Evolutionary conservation across 2,329 filamentous ascomycete species (phyloP).

Genomic region (Talaromyces sp.): DNA sequence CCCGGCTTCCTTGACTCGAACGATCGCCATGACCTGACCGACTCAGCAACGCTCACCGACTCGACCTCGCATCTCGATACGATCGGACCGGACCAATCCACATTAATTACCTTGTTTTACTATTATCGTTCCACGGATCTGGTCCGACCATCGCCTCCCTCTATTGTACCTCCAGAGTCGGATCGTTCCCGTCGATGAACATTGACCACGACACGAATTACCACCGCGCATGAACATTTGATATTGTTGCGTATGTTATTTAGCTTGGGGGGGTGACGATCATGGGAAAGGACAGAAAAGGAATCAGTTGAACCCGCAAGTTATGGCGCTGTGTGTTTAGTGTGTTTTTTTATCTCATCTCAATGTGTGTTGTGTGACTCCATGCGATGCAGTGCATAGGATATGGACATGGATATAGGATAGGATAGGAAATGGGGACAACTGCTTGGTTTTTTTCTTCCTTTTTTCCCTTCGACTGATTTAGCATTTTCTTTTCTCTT

Average conservation of each 20-base stretch:
- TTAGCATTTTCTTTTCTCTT: conserved; percentile 14
- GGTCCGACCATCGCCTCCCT: background rate
- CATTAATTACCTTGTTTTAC: conserved; percentile 10
- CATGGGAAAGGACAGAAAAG: background rate
- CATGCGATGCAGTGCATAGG: conserved; percentile 7
- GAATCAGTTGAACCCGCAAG: background rate
- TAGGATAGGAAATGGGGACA: conserved; percentile 15
- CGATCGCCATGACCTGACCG: background rate
- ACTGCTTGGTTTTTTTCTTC: background rate
- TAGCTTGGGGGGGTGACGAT: background rate
- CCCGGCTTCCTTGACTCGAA: background rate
- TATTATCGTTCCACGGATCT: conserved; percentile 4
- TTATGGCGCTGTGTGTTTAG: background rate
- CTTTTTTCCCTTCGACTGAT: background rate
- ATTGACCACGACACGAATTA: conserved; percentile 2
- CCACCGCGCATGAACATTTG: background rate
- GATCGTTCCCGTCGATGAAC: background rate
- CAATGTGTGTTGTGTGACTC: conserved; percentile 1
- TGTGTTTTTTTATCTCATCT: conserved; percentile 5
- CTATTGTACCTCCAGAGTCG: background rate
- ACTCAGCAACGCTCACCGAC: conserved; percentile 14
- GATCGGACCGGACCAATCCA: conserved; percentile 9
- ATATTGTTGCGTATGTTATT: conserved; percentile 3
- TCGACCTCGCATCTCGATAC: conserved; percentile 20
- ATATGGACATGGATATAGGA: conserved; percentile 13